Evolutionary conservation across 2,329 filamentous ascomycete species (phyloP).

Genomic region (Pseudogymnoascus sp.): DNA sequence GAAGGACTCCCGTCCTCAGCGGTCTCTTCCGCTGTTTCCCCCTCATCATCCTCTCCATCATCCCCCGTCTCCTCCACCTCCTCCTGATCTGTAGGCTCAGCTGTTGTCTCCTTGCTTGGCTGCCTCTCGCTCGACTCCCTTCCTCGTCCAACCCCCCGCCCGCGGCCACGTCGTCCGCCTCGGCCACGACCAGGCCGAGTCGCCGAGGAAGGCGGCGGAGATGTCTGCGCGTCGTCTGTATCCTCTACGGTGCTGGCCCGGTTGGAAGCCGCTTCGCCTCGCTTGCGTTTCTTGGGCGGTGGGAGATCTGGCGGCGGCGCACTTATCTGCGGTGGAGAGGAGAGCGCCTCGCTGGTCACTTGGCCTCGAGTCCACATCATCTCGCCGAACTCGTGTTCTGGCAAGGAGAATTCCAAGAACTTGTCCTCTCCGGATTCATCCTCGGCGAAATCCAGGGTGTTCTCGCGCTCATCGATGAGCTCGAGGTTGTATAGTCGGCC

Average conservation of each 20-base stretch:
- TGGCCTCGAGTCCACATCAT: conserved; percentile 25
- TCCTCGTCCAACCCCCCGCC: conserved; percentile 37
- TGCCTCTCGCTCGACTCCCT: conserved; percentile 29
- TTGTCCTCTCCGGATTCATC: conserved; percentile 46
- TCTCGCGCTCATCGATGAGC: conserved; percentile 77
- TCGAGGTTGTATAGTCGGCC: conserved; percentile 76
- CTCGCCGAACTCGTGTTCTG: conserved; percentile 34
- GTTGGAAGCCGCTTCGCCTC: conserved; percentile 29
- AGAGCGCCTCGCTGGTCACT: conserved; percentile 27
- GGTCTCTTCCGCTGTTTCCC: conserved; percentile 30
- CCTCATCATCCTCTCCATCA: conserved; percentile 32
- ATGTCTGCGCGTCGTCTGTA: conserved; percentile 40
- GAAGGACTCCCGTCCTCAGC: conserved; percentile 23
- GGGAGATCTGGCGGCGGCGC: conserved; percentile 16
- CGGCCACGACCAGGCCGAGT: conserved; percentile 26
- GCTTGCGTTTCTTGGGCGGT: conserved; percentile 26
- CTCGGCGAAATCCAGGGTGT: conserved; percentile 39
- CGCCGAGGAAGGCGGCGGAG: conserved; percentile 36
- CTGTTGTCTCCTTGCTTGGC: conserved; percentile 26
- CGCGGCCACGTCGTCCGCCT: conserved; percentile 37
- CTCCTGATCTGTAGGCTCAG: conserved; percentile 27
- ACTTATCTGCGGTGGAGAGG: conserved; percentile 27
- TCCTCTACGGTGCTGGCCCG: conserved; percentile 45
- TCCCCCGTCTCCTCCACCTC: conserved; percentile 26
- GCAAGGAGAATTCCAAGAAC: conserved; percentile 61